A percentile compares a stretch with the other conserved stretches of the same genome.
Evolutionary conservation across 345 rosid species (phyloP).

Genomic region (Dovyalis caffra): DNA sequence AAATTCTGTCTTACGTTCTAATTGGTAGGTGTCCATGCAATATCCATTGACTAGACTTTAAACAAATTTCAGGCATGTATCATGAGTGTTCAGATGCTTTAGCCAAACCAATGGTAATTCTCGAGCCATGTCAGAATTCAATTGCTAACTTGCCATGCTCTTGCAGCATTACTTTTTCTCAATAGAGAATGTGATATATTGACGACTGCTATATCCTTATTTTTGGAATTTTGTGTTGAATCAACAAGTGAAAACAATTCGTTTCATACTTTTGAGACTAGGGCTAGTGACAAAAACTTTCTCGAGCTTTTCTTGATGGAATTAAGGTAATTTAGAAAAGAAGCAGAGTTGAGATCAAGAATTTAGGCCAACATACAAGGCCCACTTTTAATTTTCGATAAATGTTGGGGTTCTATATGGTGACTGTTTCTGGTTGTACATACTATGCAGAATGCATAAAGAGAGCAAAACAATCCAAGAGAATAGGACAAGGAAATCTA

Average conservation of each 20-base stretch:
- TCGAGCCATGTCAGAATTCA: constrained; percentile 2
- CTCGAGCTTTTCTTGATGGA: neutral
- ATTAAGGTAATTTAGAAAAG: too few relatives aligned
- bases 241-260: neutral
- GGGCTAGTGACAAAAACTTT: neutral
- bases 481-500: neutral
- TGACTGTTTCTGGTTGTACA: neutral
- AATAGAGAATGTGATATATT: neutral
- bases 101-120: neutral
- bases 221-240: neutral
- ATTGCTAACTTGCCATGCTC: neutral
- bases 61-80: neutral
- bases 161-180: neutral
- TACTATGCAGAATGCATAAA: neutral
- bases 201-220: neutral
- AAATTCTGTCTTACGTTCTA: neutral
- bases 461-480: neutral
- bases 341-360: too few relatives aligned
- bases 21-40: neutral
- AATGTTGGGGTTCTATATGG: neutral
- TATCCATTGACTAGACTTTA: neutral
- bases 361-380: neutral
- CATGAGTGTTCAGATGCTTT: constrained; percentile 3
- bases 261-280: neutral
- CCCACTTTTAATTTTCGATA: neutral